Evolutionary conservation across 192 early-diverging fungal species (phyloP), one percentile per base, ranked within the genome.

Genomic region (Spizellomyces sp.): DNA sequence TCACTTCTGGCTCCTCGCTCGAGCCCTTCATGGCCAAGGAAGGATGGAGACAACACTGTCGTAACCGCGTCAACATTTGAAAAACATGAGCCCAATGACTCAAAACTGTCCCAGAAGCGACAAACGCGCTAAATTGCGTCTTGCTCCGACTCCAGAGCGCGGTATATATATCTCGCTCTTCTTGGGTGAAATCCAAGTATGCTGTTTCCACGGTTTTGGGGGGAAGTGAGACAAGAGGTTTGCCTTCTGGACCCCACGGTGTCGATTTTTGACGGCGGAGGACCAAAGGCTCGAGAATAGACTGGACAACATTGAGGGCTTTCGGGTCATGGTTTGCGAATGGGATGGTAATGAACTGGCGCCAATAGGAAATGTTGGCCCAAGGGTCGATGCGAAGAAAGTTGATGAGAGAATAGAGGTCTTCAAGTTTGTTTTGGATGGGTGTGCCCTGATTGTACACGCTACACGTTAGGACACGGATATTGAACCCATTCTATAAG

Each of bases 321-420:
- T 43, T 58, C 55, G 78, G 61, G 66, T 85, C 81, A 79, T 88
- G 73, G 54, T 83, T 82, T 73, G 86, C 77, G 64, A 93, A 93
- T 5, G 95, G 94, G 10, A 86, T 75, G 1, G 88, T 84, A 52
- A 96, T 90, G 69, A 89, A 90, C 8, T 85, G 81, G 9, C 86
- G 82, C 93, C 93, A 96, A 57, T 91, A 91, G n/a, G 79, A 79
- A 62, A 81, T 87, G 62, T 91, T 84, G 36, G 77, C 73, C 86
- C 90, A 88, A 8, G 92, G 93, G 61, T 87, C 83, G 0, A 84
- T 75, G n/a, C 86, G 86, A 17, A 97, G 81, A 56, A 96, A 97
- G 21, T 86, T 83, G 5, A 95, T 80, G 8, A 95, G 78, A 5
- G 93, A 91, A 77, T 84, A 95, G 15, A 96, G 76, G 71, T 97